A percentile compares a stretch with the other conserved stretches of the same genome.
Evolutionary conservation across 306 rosid genomes (phyloP).

Genomic region (Mucuna pruriens): DNA sequence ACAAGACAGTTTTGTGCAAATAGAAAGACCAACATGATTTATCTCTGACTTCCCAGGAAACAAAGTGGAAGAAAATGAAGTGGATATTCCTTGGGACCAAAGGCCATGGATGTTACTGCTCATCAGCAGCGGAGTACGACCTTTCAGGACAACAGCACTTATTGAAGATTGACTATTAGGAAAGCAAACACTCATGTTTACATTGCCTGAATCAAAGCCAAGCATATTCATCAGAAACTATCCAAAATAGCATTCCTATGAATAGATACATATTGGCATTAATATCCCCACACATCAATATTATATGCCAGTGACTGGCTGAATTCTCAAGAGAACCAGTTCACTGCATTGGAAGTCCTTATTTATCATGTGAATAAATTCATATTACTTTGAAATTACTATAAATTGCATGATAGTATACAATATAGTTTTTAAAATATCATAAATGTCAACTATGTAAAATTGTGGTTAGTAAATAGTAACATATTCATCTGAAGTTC

Average conservation of each 20-base stretch:
- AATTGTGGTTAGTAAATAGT: slow-evolving; percentile 7
- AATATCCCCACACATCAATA: slow-evolving; percentile 5
- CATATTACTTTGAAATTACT: slow-evolving; percentile 17
- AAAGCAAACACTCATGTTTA: slow-evolving; percentile 58
- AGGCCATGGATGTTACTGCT: slow-evolving; percentile 67
- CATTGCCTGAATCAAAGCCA: slow-evolving; percentile 63
- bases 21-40: slow-evolving; percentile 50
- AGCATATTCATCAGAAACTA: slow-evolving; percentile 38
- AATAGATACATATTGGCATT: slow-evolving; percentile 8
- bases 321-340: slow-evolving; percentile 16
- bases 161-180: slow-evolving; percentile 51
- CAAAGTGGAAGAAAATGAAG: slow-evolving; percentile 51
- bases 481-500: slow-evolving; percentile 9
- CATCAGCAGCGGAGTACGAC: slow-evolving; percentile 54
- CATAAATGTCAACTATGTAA: neutral
- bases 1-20: slow-evolving; percentile 48
- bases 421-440: neutral
- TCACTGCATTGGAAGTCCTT: neutral
- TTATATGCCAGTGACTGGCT: neutral
- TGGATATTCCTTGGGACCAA: slow-evolving; percentile 53
- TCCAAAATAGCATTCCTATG: slow-evolving; percentile 10
- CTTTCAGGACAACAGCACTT: slow-evolving; percentile 56
- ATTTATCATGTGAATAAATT: slow-evolving; percentile 26
- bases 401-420: neutral
- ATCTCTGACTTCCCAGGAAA: slow-evolving; percentile 41